These are phyloP conservation scores for Rhododendron griersonianum DNA, from an alignment of 148 eudicot species.

Conservation along the genomic window DNA sequence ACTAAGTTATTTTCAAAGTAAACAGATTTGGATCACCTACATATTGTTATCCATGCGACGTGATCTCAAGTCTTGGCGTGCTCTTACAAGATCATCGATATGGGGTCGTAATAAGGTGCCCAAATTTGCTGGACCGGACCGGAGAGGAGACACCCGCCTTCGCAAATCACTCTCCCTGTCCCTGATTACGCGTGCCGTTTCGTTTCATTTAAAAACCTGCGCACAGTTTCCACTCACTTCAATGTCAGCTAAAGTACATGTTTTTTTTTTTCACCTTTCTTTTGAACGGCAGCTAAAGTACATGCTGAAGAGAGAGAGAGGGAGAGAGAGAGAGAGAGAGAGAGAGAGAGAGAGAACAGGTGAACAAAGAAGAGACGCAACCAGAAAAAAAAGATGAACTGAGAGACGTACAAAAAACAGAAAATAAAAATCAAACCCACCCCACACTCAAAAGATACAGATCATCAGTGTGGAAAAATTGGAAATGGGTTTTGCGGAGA, in stretches of 20 bases:
- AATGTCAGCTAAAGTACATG: not conserved
- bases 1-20: too few species aligned
- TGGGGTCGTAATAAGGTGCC: too few species aligned
- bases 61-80: too few species aligned
- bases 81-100: too few species aligned
- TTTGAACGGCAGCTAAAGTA: not conserved
- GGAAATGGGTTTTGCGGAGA: not conserved
- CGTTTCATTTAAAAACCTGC: not conserved
- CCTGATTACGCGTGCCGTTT: not conserved
- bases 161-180: not conserved
- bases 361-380: not conserved
- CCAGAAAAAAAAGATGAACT: not conserved
- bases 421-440: not conserved
- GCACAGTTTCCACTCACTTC: not conserved
- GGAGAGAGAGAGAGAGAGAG: not conserved
- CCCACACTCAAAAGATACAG: not conserved
- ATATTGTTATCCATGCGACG: too few species aligned
- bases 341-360: not conserved
- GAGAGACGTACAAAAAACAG: not conserved
- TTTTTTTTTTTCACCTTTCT: not conserved
- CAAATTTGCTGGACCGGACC: too few species aligned
- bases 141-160: too few species aligned
- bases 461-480: not conserved
- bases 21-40: too few species aligned
- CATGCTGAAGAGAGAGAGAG: not conserved